A percentile compares a stretch with the other conserved stretches of the same genome.
These are phyloP conservation scores for Fusarium brachygibbosum DNA, from an alignment of 2,329 filamentous ascomycete species.

Conservation along the genomic window DNA sequence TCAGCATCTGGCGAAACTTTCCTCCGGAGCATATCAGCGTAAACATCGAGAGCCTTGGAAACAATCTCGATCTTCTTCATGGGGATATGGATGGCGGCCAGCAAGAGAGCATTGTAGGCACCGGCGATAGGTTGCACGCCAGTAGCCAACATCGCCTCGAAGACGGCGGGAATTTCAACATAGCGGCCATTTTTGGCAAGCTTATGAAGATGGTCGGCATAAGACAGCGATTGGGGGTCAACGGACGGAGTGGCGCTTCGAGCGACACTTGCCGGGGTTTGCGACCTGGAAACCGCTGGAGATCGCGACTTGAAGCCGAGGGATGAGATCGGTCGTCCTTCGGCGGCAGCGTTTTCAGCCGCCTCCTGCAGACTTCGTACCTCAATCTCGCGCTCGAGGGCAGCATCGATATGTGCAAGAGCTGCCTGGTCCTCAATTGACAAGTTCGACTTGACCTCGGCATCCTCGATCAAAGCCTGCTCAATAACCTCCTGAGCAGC, in stretches of 20 bases:
- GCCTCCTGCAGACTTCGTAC: constrained; percentile 62
- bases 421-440: constrained; percentile 67
- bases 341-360: constrained; percentile 57
- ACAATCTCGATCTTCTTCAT: constrained; percentile 85
- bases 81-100: constrained; percentile 86
- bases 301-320: constrained; percentile 58
- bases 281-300: constrained; percentile 58
- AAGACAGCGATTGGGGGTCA: constrained; percentile 75
- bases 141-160: constrained; percentile 88
- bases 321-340: constrained; percentile 56
- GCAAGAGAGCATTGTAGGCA: constrained; percentile 92
- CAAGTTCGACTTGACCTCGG: constrained; percentile 56
- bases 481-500: constrained; percentile 52
- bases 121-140: constrained; percentile 83
- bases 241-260: constrained; percentile 72
- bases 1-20: constrained; percentile 84
- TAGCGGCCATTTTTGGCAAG: constrained; percentile 80
- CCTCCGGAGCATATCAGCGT: constrained; percentile 93
- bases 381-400: constrained; percentile 83
- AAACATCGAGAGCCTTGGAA: constrained; percentile 92
- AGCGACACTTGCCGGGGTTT: constrained; percentile 61
- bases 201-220: constrained; percentile 82
- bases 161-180: constrained; percentile 89
- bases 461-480: constrained; percentile 53
- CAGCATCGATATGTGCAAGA: constrained; percentile 86